Base-by-base conservation (phyloP, 2,329 filamentous ascomycete species). In the Fusarium veterinarium region DNA sequence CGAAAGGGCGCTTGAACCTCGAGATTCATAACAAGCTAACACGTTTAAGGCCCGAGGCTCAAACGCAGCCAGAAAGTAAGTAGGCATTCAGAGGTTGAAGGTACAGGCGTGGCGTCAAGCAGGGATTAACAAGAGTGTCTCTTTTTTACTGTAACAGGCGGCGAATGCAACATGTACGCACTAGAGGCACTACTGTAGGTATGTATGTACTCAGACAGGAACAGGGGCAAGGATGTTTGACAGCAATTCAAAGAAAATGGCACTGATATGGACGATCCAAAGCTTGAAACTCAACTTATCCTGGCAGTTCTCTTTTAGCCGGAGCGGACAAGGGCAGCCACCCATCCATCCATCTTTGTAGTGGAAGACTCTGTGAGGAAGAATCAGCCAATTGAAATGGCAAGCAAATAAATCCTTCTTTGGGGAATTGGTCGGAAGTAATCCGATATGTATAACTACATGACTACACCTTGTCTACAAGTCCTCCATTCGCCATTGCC, bases 1-100 rank as follows among this genome's bases (percentile, higher is more conserved):
- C 45, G 57, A 68, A 55, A 65, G 53, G 51, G 65, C 58, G 67
- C 38, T 48, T 19, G 48, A 63, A 66, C 31, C 38, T 57, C n/a
- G 28, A 49, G 64, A 57, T 42, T 45, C 40, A 30, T 42, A 65
- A 35, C 38, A 68, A 73, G 60, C 71, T 67, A 75, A 62, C 52
- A 61, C 28, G 45, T 44, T 59, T 52, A 51, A 59, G 41, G 59
- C 51, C 57, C 73, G 62, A 63, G 60, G 49, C 51, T 73, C 63
- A 65, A 64, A 71, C 45, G 37, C 51, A 49, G 49, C 42, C 35
- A 41, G 53, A 51, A 14, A 51, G 30, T 33, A 51, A 51, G 46
- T 19, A 23, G 30, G 30, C 33, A 65, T 48, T 35, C 40, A 23
- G 42, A 49, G 40, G 31, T 53, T 57, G 31, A n/a, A 64, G 30